Evolutionary conservation across 192 early-diverging fungal species (phyloP).

Genomic region (Diversispora eburnea): DNA sequence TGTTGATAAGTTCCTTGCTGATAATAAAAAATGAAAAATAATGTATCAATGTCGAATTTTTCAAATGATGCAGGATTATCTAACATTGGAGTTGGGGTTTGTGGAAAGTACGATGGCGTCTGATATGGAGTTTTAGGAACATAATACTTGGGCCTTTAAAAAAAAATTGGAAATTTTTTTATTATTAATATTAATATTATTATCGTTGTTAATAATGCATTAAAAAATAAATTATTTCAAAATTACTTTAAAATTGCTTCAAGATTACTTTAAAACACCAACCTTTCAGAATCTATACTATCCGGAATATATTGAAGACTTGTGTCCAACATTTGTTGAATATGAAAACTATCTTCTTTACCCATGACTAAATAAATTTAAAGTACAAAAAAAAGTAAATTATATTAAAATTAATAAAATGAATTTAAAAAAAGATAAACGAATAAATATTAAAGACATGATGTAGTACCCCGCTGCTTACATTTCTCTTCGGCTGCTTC

Average conservation of each 20-base stretch:
- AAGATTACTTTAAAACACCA: too few relatives aligned
- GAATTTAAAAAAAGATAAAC: background rate
- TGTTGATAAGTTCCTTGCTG: constrained; percentile 96
- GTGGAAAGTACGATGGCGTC: constrained; percentile 91
- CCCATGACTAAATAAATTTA: constrained; percentile 31
- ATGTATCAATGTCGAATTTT: constrained; percentile 88
- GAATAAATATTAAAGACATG: constrained; percentile 1
- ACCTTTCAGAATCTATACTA: constrained; percentile 79
- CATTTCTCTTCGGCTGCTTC: constrained; percentile 51
- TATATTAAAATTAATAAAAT: constrained; percentile 9
- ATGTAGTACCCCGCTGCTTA: constrained; percentile 28
- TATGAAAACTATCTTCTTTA: constrained; percentile 49
- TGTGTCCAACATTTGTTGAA: constrained; percentile 76
- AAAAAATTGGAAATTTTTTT: too few relatives aligned
- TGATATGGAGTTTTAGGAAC: constrained; percentile 70
- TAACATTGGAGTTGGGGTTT: constrained; percentile 71
- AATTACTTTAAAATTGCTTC: too few relatives aligned
- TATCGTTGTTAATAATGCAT: too few relatives aligned
- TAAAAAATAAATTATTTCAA: too few relatives aligned
- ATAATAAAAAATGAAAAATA: constrained; percentile 99
- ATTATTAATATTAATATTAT: too few relatives aligned
- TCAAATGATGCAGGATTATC: constrained; percentile 84
- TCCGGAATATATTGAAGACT: constrained; percentile 82
- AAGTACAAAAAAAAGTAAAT: background rate
- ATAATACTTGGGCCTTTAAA: constrained; percentile 64